Evolutionary conservation across 2,329 filamentous ascomycete genomes (phyloP).

Genomic region (Colletotrichum sojae): DNA sequence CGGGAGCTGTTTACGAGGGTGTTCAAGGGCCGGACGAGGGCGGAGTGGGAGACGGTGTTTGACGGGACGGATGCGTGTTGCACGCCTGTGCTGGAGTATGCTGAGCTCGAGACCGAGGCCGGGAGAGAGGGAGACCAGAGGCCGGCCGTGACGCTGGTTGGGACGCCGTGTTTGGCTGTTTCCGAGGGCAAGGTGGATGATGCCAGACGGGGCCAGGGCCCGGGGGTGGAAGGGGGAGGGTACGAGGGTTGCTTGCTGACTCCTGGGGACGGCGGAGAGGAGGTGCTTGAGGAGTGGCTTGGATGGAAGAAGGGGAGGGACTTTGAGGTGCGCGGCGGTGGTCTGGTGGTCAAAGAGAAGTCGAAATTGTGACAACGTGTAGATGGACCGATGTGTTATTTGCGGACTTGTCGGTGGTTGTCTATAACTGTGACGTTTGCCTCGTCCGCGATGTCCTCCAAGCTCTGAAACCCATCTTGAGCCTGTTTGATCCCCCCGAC

Average conservation of each 20-base stretch:
- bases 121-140: conserved; percentile 77
- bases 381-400: neutral
- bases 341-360: conserved; percentile 64
- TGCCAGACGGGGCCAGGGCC: conserved; percentile 72
- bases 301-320: conserved; percentile 82
- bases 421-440: no score
- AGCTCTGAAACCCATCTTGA: neutral
- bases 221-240: conserved; percentile 75
- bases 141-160: conserved; percentile 76
- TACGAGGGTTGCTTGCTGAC: conserved; percentile 73
- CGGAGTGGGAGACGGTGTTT: conserved; percentile 88
- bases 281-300: conserved; percentile 78
- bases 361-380: conserved; percentile 51
- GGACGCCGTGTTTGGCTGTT: conserved; percentile 78
- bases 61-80: conserved; percentile 94
- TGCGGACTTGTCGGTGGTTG: neutral
- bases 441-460: neutral
- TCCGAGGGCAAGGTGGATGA: conserved; percentile 58
- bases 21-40: conserved; percentile 79
- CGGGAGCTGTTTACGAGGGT: conserved; percentile 69
- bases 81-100: conserved; percentile 85
- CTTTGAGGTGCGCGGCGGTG: conserved; percentile 76
- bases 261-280: conserved; percentile 81
- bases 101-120: conserved; percentile 72
- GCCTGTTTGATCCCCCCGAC: no score